Base-by-base conservation (phyloP, 73 alveolate species). In the Tetrahymena borealis region DNA sequence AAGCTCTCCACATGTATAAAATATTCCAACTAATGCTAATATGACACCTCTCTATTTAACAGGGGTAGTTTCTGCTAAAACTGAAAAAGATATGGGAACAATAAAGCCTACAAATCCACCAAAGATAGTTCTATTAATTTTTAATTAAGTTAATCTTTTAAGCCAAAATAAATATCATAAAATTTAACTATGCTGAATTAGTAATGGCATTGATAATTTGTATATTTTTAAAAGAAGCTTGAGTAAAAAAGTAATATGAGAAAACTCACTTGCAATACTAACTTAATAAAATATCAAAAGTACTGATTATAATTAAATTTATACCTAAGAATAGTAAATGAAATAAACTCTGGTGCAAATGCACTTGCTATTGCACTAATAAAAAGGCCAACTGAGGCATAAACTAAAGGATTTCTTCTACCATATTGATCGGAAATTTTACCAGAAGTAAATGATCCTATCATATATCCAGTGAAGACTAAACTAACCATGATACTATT, bases 401-500 rank as follows among this genome's bases (percentile, higher is more conserved):
- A 37, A 40, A 90, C 24, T 31, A 93, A 18, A 16, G 96, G 94
- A 28, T 33, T 36, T 90, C 77, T 93, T 43, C 96, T 93, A 11
- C 96, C 96, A 85, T 90, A 39, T 1, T 90, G 85, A 90, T 93
- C 96, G 11, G 96, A 93, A 35, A 90, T 39, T 38, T 38, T 20
- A 5, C 96, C 96, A 24, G 96, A 93, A 41, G 91, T 39, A 39
- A 90, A 79, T 32, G 94, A 90, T 20, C 96, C 96, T 28, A 41
- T 40, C 38, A 93, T 79, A 38, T 93, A 93, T 20, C 96, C 96
- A 39, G 91, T 39, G 90, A 79, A 93, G 16, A 93, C 91, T 24
- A 93, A 90, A 18, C 94, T 78, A 38, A 93, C 96, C 39, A 93
- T 31, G 7, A 93, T 43, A 24, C 96, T 90, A 39, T 90, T 43